These are phyloP conservation scores for Trametes sp. DNA, from an alignment of 1,284 basidiomycete genomes.

Conservation along the genomic window DNA sequence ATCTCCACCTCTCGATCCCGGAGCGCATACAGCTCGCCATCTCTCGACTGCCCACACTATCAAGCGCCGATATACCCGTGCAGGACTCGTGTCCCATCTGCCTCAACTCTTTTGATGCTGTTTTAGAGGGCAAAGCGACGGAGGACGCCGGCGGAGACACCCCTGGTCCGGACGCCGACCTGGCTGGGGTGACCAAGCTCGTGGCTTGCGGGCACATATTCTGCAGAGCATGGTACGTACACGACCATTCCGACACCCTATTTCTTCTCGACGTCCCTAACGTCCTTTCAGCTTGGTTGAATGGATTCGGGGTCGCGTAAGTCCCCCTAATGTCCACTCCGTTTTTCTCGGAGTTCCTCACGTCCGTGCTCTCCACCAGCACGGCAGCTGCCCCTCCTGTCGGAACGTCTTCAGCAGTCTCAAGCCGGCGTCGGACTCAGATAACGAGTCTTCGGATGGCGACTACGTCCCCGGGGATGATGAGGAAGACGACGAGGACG, in stretches of 20 bases:
- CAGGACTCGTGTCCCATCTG: slow-evolving; percentile 72
- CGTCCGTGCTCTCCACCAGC: slow-evolving; percentile 45
- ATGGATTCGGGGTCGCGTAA: slow-evolving; percentile 67
- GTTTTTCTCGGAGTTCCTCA: slow-evolving; percentile 17
- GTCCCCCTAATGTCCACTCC: slow-evolving; percentile 26
- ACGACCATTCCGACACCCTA: no score
- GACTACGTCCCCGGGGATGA: slow-evolving; percentile 69
- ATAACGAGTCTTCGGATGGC: slow-evolving; percentile 70
- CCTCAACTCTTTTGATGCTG: slow-evolving; percentile 55
- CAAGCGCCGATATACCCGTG: slow-evolving; percentile 49
- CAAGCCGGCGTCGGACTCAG: slow-evolving; percentile 56
- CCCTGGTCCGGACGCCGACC: slow-evolving; percentile 24
- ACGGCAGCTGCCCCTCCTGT: slow-evolving; percentile 77
- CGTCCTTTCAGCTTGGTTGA: slow-evolving; percentile 55
- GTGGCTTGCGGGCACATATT: slow-evolving; percentile 69
- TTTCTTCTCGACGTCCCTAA: background rate
- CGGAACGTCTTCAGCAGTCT: slow-evolving; percentile 65
- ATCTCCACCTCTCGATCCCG: slow-evolving; percentile 30
- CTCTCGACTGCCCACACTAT: slow-evolving; percentile 53
- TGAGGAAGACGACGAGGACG: slow-evolving; percentile 55
- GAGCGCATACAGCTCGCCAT: slow-evolving; percentile 44
- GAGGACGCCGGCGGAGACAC: slow-evolving; percentile 30
- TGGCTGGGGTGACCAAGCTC: slow-evolving; percentile 61
- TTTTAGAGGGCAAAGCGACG: slow-evolving; percentile 47
- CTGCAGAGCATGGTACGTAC: slow-evolving; percentile 63